phyloP scores from a whole-genome alignment of 805 yeast genomes.

The Debaryomyces tyrocola region DNA sequence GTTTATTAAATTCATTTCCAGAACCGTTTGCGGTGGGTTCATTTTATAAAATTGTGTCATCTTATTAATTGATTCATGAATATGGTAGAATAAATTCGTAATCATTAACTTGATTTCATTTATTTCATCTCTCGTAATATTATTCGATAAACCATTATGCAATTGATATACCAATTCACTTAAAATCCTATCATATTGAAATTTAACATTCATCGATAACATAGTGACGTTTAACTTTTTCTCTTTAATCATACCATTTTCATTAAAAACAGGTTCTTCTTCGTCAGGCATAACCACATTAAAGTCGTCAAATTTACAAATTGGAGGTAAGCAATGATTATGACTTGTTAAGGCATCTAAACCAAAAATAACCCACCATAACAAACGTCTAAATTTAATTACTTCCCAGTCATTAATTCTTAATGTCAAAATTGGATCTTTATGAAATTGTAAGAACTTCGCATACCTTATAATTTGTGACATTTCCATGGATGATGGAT shows the following conservation, averaged over 20 bases:
- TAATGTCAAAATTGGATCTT: constrained; percentile 58
- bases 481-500: constrained; percentile 56
- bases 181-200: constrained; percentile 49
- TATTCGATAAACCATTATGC: constrained; percentile 48
- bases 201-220: constrained; percentile 54
- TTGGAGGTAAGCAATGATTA: constrained; percentile 55
- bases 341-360: constrained; percentile 58
- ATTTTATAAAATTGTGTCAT: constrained; percentile 32
- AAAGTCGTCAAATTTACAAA: constrained; percentile 51
- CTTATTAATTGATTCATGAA: constrained; percentile 48
- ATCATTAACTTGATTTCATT: constrained; percentile 49
- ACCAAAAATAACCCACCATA: constrained; percentile 71
- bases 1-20: constrained; percentile 45
- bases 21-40: constrained; percentile 37
- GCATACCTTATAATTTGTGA: constrained; percentile 57
- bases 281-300: constrained; percentile 58
- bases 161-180: constrained; percentile 53
- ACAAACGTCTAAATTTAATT: constrained; percentile 52
- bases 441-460: constrained; percentile 54
- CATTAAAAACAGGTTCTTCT: constrained; percentile 34
- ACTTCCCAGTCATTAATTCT: constrained; percentile 47
- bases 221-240: constrained; percentile 44
- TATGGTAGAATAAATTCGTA: constrained; percentile 47
- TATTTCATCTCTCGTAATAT: constrained; percentile 42
- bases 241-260: constrained; percentile 27